Percentiles rank a stretch among this genome's conserved stretches.
Conservation (phyloP, 2,329 filamentous ascomycete species). For the Whalleya microplaca region DNA sequence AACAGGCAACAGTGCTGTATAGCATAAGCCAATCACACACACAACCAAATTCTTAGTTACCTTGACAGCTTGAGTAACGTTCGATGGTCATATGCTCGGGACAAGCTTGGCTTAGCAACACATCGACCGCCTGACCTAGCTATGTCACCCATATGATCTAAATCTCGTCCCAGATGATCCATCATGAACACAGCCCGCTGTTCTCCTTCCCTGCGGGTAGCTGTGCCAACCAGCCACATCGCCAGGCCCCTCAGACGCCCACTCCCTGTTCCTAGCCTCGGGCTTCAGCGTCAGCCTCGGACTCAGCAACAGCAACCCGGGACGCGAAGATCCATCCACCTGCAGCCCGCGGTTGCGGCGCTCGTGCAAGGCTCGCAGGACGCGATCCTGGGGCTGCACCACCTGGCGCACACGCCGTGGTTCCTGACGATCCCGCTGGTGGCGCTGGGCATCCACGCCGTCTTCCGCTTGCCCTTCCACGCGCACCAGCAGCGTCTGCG, state of each 20-base stretch:
- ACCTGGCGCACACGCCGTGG: conserved; percentile 52
- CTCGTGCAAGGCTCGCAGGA: conserved; percentile 46
- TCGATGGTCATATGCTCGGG: not conserved
- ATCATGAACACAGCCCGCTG: conserved; percentile 14
- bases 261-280: not conserved
- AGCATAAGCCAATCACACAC: too few species aligned
- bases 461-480: conserved; percentile 51
- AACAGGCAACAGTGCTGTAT: too few species aligned
- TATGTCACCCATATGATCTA: not conserved
- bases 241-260: not conserved
- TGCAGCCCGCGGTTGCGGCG: conserved; percentile 35
- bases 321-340: conserved; percentile 36
- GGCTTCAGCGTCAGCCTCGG: not conserved
- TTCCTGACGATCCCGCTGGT: conserved; percentile 57
- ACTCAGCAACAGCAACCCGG: too few species aligned
- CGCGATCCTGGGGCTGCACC: conserved; percentile 49
- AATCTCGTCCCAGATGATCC: conserved; percentile 2
- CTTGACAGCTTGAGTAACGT: too few species aligned
- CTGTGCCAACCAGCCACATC: conserved; percentile 7
- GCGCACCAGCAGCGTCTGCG: conserved; percentile 42
- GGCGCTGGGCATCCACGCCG: conserved; percentile 49
- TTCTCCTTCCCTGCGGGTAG: conserved; percentile 10
- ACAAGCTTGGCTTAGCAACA: not conserved
- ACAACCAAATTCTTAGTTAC: too few species aligned
- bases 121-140: not conserved